Evolutionary conservation across 176 grass and related monocot genomes (phyloP).

Genomic region (Triticum urartu): DNA sequence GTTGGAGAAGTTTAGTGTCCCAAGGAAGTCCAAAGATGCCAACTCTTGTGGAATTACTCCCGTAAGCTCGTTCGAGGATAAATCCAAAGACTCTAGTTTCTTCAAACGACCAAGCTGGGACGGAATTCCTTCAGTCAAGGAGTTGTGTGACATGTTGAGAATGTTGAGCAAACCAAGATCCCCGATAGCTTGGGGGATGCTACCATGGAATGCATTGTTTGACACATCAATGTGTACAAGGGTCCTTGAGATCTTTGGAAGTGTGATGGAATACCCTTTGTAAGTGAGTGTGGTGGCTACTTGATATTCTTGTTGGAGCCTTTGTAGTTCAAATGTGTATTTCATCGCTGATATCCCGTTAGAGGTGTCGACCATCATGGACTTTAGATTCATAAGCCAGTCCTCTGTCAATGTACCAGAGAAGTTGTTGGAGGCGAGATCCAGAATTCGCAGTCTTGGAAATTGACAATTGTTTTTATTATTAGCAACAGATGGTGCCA

Average conservation of each 20-base stretch:
- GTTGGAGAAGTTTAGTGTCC: constrained; percentile 32
- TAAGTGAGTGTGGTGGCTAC: not conserved
- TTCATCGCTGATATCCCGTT: constrained; percentile 21
- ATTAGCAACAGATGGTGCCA: not conserved
- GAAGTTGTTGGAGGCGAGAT: constrained; percentile 44
- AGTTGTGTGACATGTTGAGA: constrained; percentile 34
- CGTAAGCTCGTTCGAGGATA: constrained; percentile 39
- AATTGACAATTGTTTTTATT: not conserved
- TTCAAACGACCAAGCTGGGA: not conserved
- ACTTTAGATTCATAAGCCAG: not conserved
- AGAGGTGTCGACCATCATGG: not conserved
- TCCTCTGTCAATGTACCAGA: constrained; percentile 20
- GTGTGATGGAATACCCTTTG: not conserved
- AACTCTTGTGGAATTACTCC: constrained; percentile 26
- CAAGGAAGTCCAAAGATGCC: constrained; percentile 34
- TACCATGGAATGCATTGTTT: constrained; percentile 26
- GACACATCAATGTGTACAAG: constrained; percentile 19
- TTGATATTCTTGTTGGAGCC: not conserved
- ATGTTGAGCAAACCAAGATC: not conserved
- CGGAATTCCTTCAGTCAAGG: not conserved
- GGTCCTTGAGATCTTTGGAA: not conserved
- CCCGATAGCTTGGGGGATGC: constrained; percentile 33
- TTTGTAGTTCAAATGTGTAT: not conserved
- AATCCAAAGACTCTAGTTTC: constrained; percentile 38
- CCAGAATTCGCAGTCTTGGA: not conserved